Evolutionary conservation across 225 moss, liverwort and hornwort genomes (phyloP).

Genomic region (Climacium dendroides): DNA sequence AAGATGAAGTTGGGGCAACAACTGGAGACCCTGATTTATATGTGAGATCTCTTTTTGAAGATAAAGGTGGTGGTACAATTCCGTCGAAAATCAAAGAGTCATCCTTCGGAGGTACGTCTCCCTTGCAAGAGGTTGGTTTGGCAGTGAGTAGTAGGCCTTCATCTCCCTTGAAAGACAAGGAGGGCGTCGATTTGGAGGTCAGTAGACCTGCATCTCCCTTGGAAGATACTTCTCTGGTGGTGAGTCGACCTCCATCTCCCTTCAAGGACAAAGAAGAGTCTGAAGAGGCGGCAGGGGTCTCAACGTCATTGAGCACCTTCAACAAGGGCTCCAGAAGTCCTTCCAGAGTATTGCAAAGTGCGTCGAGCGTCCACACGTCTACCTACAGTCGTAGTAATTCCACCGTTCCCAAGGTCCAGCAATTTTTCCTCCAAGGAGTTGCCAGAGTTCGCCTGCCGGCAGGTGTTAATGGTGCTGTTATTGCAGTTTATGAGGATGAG

Average conservation of each 20-base stretch:
- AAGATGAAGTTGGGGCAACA: background rate
- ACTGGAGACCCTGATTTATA: background rate
- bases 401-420: constrained; percentile 17
- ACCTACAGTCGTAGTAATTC: constrained; percentile 15
- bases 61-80: constrained; percentile 13
- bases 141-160: constrained; percentile 24
- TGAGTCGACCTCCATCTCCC: constrained; percentile 51
- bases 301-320: background rate
- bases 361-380: constrained; percentile 4
- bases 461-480: constrained; percentile 15
- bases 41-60: constrained; percentile 20
- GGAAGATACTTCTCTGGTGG: constrained; percentile 1
- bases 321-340: constrained; percentile 37
- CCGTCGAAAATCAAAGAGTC: background rate
- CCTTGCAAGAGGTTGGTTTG: constrained; percentile 4
- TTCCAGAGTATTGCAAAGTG: constrained; percentile 28
- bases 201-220: constrained; percentile 49
- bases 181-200: background rate
- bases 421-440: constrained; percentile 43
- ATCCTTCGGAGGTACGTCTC: constrained; percentile 3
- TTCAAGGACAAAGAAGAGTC: constrained; percentile 25
- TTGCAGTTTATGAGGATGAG: constrained; percentile 49
- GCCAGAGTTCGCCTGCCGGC: constrained; percentile 47
- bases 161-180: constrained; percentile 38
- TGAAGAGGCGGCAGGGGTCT: constrained; percentile 3